These are phyloP conservation scores for Arctium minus DNA, from an alignment of 129 eudicot species.

Conservation along the genomic window DNA sequence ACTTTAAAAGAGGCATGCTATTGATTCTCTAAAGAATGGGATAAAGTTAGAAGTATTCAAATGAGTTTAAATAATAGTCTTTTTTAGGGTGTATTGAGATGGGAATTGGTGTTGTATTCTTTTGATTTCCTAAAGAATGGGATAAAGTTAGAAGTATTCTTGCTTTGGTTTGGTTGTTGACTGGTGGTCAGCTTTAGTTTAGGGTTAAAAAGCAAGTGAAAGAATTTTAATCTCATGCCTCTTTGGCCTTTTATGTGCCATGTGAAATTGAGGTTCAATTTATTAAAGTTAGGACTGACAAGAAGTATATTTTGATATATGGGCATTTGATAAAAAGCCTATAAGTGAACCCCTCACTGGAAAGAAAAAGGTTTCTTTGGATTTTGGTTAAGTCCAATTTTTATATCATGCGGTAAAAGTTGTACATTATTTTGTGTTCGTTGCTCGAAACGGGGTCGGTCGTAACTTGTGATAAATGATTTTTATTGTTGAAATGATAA, in stretches of 20 bases:
- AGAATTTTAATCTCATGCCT: not conserved
- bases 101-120: not conserved
- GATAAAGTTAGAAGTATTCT: constrained; percentile 18
- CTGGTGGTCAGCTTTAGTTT: constrained; percentile 29
- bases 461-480: not conserved
- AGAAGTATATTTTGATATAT: not conserved
- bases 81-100: not conserved
- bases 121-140: constrained; percentile 1
- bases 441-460: no score
- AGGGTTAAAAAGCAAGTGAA: constrained; percentile 22
- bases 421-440: not conserved
- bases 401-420: not conserved
- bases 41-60: constrained; percentile 16
- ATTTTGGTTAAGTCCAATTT: not conserved
- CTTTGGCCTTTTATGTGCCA: constrained; percentile 6
- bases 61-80: not conserved
- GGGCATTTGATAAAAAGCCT: no score
- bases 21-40: not conserved
- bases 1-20: not conserved
- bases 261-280: constrained; percentile 7
- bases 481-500: no score
- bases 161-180: constrained; percentile 29
- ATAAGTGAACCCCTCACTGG: not conserved
- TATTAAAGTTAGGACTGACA: not conserved
- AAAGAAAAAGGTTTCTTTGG: not conserved